phyloP scores from a whole-genome alignment of 805 yeast species.

The Kluyveromyces nonfermentans region DNA sequence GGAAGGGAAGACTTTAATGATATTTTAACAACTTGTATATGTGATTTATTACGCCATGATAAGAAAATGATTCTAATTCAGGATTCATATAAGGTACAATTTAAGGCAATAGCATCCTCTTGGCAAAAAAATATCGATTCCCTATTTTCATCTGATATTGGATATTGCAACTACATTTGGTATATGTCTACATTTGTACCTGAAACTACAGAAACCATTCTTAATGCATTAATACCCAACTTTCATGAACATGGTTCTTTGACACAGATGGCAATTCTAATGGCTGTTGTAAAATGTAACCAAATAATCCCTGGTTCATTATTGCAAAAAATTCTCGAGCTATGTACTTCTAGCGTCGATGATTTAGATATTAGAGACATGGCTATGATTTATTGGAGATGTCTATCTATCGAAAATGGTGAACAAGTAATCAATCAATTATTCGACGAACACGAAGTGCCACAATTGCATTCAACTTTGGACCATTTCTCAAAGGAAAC shows the following conservation, averaged over 20 bases:
- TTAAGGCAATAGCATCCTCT: background rate
- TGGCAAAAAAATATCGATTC: conserved; percentile 31
- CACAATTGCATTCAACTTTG: conserved; percentile 63
- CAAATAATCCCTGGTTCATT: conserved; percentile 35
- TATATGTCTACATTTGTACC: conserved; percentile 61
- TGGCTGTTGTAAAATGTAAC: conserved; percentile 52
- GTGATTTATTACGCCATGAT: conserved; percentile 53
- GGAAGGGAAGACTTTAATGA: conserved; percentile 61
- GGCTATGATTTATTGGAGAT: conserved; percentile 74
- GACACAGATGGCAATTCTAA: conserved; percentile 51
- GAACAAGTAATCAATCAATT: conserved; percentile 18
- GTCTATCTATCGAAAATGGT: conserved; percentile 39
- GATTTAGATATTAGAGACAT: conserved; percentile 74
- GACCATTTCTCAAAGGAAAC: conserved; percentile 61
- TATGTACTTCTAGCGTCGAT: conserved; percentile 55
- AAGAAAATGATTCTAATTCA: background rate
- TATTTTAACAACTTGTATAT: conserved; percentile 39
- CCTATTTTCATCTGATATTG: conserved; percentile 35
- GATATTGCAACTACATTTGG: conserved; percentile 54
- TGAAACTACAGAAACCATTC: conserved; percentile 39
- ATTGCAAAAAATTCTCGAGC: conserved; percentile 51
- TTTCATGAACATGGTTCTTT: conserved; percentile 51
- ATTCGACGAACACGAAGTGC: conserved; percentile 42
- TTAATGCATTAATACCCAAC: conserved; percentile 38
- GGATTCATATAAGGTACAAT: background rate